These are phyloP conservation scores for Backusella sp. DNA, from an alignment of 192 early-diverging fungal species.

Conservation along the genomic window DNA sequence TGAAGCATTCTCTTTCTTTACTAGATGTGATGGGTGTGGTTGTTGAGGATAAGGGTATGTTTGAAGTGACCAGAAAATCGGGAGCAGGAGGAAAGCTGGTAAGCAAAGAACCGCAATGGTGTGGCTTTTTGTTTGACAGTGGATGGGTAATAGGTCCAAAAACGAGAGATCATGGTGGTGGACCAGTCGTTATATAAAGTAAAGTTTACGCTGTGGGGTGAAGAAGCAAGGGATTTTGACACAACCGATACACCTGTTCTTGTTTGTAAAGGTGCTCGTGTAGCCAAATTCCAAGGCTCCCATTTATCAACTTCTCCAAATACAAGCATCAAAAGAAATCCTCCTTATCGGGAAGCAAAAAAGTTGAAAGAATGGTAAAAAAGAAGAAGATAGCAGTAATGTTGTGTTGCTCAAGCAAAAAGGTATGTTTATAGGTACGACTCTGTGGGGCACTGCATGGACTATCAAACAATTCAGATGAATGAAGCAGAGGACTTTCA, in stretches of 20 bases:
- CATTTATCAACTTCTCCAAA: constrained; percentile 48
- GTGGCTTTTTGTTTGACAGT: too few species aligned
- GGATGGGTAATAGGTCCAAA: constrained; percentile 50
- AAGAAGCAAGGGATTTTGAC: constrained; percentile 68
- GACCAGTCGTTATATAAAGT: constrained; percentile 72
- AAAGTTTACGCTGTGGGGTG: constrained; percentile 86
- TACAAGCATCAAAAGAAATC: constrained; percentile 57
- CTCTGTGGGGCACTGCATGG: not conserved
- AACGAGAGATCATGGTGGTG: constrained; percentile 81
- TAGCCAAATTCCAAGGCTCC: constrained; percentile 84
- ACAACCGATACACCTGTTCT: constrained; percentile 56
- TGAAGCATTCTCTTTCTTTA: not conserved
- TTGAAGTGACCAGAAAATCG: constrained; percentile 61
- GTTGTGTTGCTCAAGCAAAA: not conserved
- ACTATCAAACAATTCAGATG: not conserved
- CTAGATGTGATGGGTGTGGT: constrained; percentile 84
- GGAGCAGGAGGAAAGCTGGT: constrained; percentile 42
- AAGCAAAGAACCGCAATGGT: constrained; percentile 10
- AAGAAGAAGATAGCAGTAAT: too few species aligned
- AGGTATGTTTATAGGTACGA: not conserved
- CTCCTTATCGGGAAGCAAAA: constrained; percentile 76
- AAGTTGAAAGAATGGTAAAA: constrained; percentile 74
- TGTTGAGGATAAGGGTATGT: constrained; percentile 51
- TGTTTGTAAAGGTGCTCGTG: constrained; percentile 78
- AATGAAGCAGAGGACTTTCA: not conserved